Conservation (phyloP, 495 filamentous ascomycete species). For the Cairneyella variabilis region DNA sequence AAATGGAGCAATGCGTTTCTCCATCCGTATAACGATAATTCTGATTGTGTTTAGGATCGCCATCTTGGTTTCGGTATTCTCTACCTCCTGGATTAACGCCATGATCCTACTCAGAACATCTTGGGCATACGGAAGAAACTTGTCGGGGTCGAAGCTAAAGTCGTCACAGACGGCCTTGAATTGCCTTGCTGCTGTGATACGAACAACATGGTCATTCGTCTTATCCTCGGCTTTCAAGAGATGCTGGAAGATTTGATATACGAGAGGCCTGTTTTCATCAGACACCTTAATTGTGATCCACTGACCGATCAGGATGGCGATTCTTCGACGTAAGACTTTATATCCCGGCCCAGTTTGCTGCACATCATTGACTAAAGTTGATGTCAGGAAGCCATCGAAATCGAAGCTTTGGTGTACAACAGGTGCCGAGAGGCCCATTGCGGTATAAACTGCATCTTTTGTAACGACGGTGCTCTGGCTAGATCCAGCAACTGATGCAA, state of each 20-base stretch:
- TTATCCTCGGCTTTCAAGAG: slow-evolving; percentile 73
- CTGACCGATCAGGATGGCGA: slow-evolving; percentile 81
- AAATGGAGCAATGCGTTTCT: slow-evolving; percentile 66
- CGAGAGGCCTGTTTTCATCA: slow-evolving; percentile 57
- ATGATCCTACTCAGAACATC: slow-evolving; percentile 66
- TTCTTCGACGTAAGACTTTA: slow-evolving; percentile 82
- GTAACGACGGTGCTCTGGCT: slow-evolving; percentile 62
- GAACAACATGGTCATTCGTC: slow-evolving; percentile 86
- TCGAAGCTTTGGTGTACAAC: slow-evolving; percentile 66
- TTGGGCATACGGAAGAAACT: slow-evolving; percentile 70
- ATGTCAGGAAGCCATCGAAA: slow-evolving; percentile 73
- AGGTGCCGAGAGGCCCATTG: slow-evolving; percentile 80
- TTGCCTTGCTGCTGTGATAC: slow-evolving; percentile 83
- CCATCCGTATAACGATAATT: slow-evolving; percentile 74
- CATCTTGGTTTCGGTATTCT: slow-evolving; percentile 80
- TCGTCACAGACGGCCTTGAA: slow-evolving; percentile 75
- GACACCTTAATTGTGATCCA: slow-evolving; percentile 78
- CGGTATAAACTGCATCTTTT: slow-evolving; percentile 92
- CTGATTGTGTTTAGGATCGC: slow-evolving; percentile 80
- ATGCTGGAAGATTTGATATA: slow-evolving; percentile 87
- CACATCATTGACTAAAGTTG: slow-evolving; percentile 72
- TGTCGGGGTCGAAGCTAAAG: slow-evolving; percentile 68
- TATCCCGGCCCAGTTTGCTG: slow-evolving; percentile 72
- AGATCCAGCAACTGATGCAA: slow-evolving; percentile 65
- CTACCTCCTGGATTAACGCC: slow-evolving; percentile 73